These are phyloP conservation scores for Russula griseocarnosa DNA, from an alignment of 768 basidiomycete genomes.

Conservation along the genomic window DNA sequence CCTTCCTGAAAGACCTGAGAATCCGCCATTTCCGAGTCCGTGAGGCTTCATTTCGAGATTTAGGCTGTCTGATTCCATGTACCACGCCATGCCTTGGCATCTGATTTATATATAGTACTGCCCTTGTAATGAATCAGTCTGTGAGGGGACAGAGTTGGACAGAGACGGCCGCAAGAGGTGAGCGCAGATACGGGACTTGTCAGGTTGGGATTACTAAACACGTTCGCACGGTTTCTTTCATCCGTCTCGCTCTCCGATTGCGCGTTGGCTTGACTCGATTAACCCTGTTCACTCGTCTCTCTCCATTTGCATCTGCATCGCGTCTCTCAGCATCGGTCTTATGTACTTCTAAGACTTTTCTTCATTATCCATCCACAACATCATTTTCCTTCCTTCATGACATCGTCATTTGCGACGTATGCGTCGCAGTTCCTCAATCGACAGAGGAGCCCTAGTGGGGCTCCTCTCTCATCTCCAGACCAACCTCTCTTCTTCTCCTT, in stretches of 20 bases:
- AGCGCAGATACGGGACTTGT: not conserved
- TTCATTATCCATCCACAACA: not conserved
- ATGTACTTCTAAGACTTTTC: slow-evolving; percentile 17
- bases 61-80: not conserved
- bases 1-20: not conserved
- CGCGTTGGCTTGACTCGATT: slow-evolving; percentile 8
- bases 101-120: too few relatives aligned
- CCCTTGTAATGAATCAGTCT: too few relatives aligned
- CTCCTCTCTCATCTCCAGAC: slow-evolving; percentile 52
- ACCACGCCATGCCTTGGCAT: not conserved
- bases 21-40: not conserved
- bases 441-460: slow-evolving; percentile 40
- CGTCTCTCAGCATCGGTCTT: slow-evolving; percentile 2
- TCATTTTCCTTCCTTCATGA: slow-evolving; percentile 35
- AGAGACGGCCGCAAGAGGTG: not conserved
- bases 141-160: not conserved
- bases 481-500: slow-evolving; percentile 90
- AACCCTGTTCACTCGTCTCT: slow-evolving; percentile 9
- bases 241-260: not conserved
- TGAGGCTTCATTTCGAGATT: not conserved
- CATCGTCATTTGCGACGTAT: slow-evolving; percentile 75
- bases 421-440: slow-evolving; percentile 77
- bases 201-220: not conserved
- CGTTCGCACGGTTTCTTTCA: slow-evolving; percentile 13
- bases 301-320: not conserved